These are phyloP conservation scores for Talaromyces stipitatus DNA, from an alignment of 495 filamentous ascomycete genomes.

Conservation along the genomic window DNA sequence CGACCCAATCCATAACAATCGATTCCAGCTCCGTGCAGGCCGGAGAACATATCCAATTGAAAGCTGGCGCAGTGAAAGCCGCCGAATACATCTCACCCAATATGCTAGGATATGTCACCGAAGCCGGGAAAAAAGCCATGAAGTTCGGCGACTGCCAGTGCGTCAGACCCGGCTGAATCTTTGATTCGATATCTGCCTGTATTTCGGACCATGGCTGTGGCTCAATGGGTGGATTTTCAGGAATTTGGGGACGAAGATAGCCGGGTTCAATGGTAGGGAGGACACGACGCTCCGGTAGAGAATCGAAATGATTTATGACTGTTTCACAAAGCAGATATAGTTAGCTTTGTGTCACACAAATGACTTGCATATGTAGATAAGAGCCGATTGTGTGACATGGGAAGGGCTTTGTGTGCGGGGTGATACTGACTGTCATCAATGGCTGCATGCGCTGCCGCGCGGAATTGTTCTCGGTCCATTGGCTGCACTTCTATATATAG, in stretches of 20 bases:
- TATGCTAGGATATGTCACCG: slow-evolving; percentile 75
- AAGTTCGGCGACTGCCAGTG: slow-evolving; percentile 97
- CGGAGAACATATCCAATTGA: slow-evolving; percentile 96
- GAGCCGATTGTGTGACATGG: not conserved
- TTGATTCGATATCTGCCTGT: slow-evolving; percentile 74
- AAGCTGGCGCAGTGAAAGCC: slow-evolving; percentile 81
- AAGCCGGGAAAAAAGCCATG: slow-evolving; percentile 91
- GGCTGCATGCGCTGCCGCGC: slow-evolving; percentile 69
- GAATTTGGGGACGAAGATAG: slow-evolving; percentile 76
- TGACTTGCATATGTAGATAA: not conserved
- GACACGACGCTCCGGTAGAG: slow-evolving; percentile 61
- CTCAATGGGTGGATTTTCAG: slow-evolving; percentile 59
- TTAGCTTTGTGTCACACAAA: slow-evolving; percentile 1
- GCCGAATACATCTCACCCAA: slow-evolving; percentile 90
- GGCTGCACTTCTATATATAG: not conserved
- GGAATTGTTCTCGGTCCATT: slow-evolving; percentile 83
- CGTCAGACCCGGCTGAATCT: slow-evolving; percentile 90
- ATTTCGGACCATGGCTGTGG: slow-evolving; percentile 76
- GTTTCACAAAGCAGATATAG: not conserved
- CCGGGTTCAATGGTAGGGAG: slow-evolving; percentile 75
- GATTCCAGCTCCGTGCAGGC: slow-evolving; percentile 96
- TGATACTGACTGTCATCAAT: slow-evolving; percentile 71
- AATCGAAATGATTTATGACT: slow-evolving; percentile 84
- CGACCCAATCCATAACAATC: slow-evolving; percentile 88
- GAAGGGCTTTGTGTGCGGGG: not conserved